These are phyloP conservation scores for Odontarrhena argentea DNA, from an alignment of 345 rosid genomes.

Conservation along the genomic window DNA sequence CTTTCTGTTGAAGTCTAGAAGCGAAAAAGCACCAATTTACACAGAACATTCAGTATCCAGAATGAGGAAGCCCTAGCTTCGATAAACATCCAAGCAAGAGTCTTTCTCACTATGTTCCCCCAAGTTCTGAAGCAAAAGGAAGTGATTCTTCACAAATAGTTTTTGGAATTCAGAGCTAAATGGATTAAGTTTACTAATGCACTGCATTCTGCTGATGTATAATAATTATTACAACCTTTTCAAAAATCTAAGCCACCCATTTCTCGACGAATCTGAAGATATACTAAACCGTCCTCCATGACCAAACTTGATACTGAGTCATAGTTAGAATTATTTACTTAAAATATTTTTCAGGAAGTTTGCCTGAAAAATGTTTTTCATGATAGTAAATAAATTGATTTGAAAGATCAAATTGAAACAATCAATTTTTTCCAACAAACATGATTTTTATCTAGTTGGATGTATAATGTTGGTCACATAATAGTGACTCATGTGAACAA, in stretches of 20 bases:
- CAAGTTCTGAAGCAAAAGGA: constrained; percentile 6
- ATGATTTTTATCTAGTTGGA: neutral
- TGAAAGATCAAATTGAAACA: constrained; percentile 5
- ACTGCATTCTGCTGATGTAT: neutral
- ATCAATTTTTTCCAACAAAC: neutral
- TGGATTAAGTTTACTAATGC: neutral
- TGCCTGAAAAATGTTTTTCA: neutral
- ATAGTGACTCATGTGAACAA: constrained; percentile 1
- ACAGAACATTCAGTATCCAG: neutral
- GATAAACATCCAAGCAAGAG: neutral
- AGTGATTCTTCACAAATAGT: neutral
- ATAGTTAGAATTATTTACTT: neutral
- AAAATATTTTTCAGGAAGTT: constrained; percentile 5
- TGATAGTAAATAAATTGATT: neutral
- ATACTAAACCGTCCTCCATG: neutral
- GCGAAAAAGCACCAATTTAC: neutral
- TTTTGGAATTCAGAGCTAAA: neutral
- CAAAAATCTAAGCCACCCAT: constrained; percentile 2
- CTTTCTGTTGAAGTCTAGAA: neutral
- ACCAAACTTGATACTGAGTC: neutral
- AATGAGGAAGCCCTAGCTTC: neutral
- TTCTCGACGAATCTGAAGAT: constrained; percentile 6
- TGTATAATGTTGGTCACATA: constrained; percentile 3
- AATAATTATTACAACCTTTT: neutral
- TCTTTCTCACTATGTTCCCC: constrained; percentile 2